Conservation (phyloP, 768 basidiomycete species). For the Heimioporus sp. region DNA sequence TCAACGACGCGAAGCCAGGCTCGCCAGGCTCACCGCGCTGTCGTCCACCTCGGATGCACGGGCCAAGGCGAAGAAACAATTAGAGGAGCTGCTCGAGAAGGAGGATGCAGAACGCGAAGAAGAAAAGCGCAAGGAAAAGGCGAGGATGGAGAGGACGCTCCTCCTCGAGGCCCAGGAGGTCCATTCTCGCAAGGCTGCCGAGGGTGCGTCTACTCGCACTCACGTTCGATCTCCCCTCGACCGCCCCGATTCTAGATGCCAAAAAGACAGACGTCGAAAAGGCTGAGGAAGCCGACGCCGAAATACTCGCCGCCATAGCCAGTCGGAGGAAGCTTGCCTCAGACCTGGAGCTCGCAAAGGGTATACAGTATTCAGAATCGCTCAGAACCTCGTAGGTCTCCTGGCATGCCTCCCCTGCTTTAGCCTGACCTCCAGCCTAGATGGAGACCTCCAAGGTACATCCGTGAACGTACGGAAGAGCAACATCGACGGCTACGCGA, state of each 20-base stretch:
- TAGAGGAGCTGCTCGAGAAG: constrained; percentile 59
- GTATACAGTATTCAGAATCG: constrained; percentile 87
- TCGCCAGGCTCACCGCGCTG: constrained; percentile 69
- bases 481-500: constrained; percentile 77
- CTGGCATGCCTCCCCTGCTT: background rate
- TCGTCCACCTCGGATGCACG: constrained; percentile 52
- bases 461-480: constrained; percentile 67
- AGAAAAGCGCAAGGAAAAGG: constrained; percentile 68
- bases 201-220: constrained; percentile 49
- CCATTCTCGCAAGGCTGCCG: constrained; percentile 74
- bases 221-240: constrained; percentile 14
- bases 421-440: constrained; percentile 38
- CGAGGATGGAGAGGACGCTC: constrained; percentile 82
- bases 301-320: constrained; percentile 89
- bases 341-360: constrained; percentile 89
- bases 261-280: constrained; percentile 87
- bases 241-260: constrained; percentile 51
- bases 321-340: constrained; percentile 89
- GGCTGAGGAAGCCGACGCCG: constrained; percentile 84
- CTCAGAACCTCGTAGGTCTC: constrained; percentile 72
- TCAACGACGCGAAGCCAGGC: constrained; percentile 77
- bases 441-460: constrained; percentile 85
- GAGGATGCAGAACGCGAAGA: constrained; percentile 81
- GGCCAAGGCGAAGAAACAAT: constrained; percentile 42
- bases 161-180: constrained; percentile 95